phyloP scores from a whole-genome alignment of 495 filamentous ascomycete species.

The Aspergillus ostianus region DNA sequence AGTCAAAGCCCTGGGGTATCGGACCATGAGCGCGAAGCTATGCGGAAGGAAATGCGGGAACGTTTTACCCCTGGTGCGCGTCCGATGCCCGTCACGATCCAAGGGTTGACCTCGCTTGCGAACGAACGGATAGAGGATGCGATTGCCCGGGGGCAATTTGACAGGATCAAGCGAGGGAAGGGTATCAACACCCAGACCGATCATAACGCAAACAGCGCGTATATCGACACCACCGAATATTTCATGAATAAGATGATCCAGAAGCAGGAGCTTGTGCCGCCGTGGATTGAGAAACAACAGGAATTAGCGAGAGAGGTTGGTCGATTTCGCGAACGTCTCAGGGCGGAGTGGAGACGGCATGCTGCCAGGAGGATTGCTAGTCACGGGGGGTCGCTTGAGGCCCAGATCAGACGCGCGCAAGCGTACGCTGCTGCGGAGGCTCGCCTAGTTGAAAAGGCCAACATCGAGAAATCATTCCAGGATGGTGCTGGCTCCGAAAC shows the following conservation, averaged over 20 bases:
- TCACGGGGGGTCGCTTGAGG: constrained; percentile 71
- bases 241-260: constrained; percentile 99
- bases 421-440: constrained; percentile 73
- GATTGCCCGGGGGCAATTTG: constrained; percentile 87
- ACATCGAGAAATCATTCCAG: constrained; percentile 46
- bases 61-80: constrained; percentile 72
- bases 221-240: constrained; percentile 95
- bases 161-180: constrained; percentile 80
- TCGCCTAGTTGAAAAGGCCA: constrained; percentile 41
- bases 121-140: constrained; percentile 95
- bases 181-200: constrained; percentile 68
- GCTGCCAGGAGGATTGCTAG: constrained; percentile 78
- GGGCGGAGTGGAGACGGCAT: constrained; percentile 85
- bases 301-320: constrained; percentile 69
- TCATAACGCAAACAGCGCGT: constrained; percentile 79
- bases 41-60: constrained; percentile 72
- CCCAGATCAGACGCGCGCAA: constrained; percentile 69
- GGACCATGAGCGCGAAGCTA: constrained; percentile 66
- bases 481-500: constrained; percentile 8
- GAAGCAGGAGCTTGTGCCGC: constrained; percentile 67
- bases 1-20: constrained; percentile 58
- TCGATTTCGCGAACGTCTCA: constrained; percentile 69
- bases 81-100: constrained; percentile 72
- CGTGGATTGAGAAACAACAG: constrained; percentile 94
- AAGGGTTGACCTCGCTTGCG: constrained; percentile 78